Conservation (phyloP, 257 asterid species). For the Solanum chilense region DNA sequence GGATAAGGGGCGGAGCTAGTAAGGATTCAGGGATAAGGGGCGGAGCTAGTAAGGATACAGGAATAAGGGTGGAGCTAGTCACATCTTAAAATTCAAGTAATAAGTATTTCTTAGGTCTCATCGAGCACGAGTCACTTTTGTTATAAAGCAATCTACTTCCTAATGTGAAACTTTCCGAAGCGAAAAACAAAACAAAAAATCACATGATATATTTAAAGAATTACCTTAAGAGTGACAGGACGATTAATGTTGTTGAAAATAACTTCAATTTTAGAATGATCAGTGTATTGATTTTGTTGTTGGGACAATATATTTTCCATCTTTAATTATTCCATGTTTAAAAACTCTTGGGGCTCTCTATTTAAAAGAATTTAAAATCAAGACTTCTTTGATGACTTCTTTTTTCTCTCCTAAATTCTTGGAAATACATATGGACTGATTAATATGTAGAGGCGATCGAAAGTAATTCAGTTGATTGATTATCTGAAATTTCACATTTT, state of each 20-base stretch:
- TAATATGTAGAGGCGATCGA: not conserved
- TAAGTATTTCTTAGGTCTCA: not conserved
- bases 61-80: not conserved
- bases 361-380: not conserved
- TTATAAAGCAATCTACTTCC: fast-evolving
- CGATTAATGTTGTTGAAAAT: constrained; percentile 32
- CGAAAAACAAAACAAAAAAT: not conserved
- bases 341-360: not conserved
- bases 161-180: not conserved
- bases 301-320: constrained; percentile 15
- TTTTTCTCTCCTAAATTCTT: not conserved
- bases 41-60: too few relatives aligned
- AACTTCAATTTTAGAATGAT: not conserved
- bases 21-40: too few relatives aligned
- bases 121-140: not conserved
- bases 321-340: constrained; percentile 1
- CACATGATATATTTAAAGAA: not conserved
- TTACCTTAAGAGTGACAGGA: constrained; percentile 44
- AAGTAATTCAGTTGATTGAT: not conserved
- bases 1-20: not conserved
- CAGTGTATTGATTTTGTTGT: not conserved
- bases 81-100: not conserved
- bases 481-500: not conserved
- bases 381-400: not conserved
- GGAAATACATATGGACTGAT: not conserved